Evolutionary conservation across 2,329 filamentous ascomycete species (phyloP), one percentile per base, ranked within the genome.

Genomic region (Microdochium paspali): DNA sequence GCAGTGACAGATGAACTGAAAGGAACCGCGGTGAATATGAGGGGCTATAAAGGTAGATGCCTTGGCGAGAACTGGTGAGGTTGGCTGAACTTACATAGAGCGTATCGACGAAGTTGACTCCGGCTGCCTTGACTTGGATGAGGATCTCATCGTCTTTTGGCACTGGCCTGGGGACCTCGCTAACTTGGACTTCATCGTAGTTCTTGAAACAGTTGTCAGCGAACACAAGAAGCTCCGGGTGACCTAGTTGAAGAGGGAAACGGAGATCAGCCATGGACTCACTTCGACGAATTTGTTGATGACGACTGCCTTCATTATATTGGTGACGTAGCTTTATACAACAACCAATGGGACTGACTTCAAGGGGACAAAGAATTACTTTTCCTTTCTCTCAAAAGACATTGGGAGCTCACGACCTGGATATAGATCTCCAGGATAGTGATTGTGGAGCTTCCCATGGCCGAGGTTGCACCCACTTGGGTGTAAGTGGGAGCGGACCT

Each of bases 81-180:
- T 15, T 24, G 12, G 3, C n/a, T n/a, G n/a, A n/a, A 49, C 60
- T 21, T 51, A 68, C 66, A 56, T 82, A 81, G 44, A 82, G 69
- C 9, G 78, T 70, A 55, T 82, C 79, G 44, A 80, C 77, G 56
- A 79, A 80, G 47, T 80, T 81, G 21, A 80, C 65, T 3, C 76
- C 75, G 47, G 73, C 73, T 49, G 78, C 76, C 2, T 72, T 72
- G 46, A 81, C 70, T 47, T 65, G 65, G 32, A 79, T 60, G 18
- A 77, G 53, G 28, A 70, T 63, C 50, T 71, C 60, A 25, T 60
- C 56, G 10, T 59, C 50, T 26, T 62, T 60, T 3, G 63, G 56
- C 15, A 54, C 47, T 10, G 69, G 68, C 10, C 52, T 48, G 5
- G 67, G 59, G 46, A 61, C 56, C 35, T 57, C 55, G 21, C 51